Base-by-base conservation (phyloP, 2,329 filamentous ascomycete genomes). In the Fusarium bulbicola region DNA sequence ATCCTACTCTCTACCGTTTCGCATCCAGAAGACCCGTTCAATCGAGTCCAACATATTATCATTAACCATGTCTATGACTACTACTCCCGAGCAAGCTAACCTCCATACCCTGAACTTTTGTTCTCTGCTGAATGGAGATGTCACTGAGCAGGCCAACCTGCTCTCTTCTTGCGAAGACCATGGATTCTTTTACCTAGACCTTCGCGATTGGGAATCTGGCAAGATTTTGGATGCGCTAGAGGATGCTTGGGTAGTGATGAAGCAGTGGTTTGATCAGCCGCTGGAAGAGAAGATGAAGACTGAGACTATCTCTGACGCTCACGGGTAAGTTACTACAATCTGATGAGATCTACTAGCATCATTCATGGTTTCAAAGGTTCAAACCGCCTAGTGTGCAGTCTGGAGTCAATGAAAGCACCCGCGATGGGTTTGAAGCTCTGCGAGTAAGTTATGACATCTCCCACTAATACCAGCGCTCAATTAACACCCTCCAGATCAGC, bases 291-390 rank as follows among this genome's bases (percentile, higher is more conserved):
- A 56, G 37, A 18, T 43, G 7, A 42, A 56, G 37, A 56, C 37
- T 8, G 37, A 56, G 37, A 56, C 52, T 0, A 43, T 56, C 4
- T 56, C 52, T 24, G 37, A 56, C 6, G 52, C 52, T 7, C 52
- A 56, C 1, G 52, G 52, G 52, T 56, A 42, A 13, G 52, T 20
- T 1, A 1, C 15, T 8, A 2, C 5, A 42, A 10, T 9, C 11
- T 21, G 8, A 1, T 1, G 5, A 14, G 8, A 7, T 0, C 0
- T 30, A 8, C 5, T 0, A 14, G 8, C 10, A 7, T 3, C 0
- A 6, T 7, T 56, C 0, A 56, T 24, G 3, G 4, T 10, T 14
- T 6, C 28, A 8, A 11, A 56, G 52, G 12, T 56, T 56, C 4
- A 56, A 56, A 5, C 52, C 52, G 7, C 52, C 52, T 6, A 37